These are phyloP conservation scores for Gillenia trifoliata DNA, from an alignment of 306 rosid genomes.

Conservation along the genomic window DNA sequence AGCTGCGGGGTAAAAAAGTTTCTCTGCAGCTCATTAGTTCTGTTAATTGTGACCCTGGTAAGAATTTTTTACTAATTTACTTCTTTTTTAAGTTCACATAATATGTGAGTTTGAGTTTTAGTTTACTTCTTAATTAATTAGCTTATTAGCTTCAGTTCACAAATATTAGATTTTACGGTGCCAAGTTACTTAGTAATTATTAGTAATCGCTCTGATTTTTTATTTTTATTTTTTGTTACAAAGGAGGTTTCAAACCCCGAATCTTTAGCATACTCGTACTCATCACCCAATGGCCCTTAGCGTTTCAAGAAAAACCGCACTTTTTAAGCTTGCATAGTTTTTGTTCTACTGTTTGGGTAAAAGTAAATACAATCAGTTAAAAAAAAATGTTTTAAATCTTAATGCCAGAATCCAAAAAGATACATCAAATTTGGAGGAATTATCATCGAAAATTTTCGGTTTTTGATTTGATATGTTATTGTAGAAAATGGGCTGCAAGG, in stretches of 20 bases:
- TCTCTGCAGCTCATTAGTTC: conserved; percentile 59
- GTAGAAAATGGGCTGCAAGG: conserved; percentile 52
- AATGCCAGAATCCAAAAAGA: too few relatives aligned
- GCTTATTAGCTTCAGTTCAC: too few relatives aligned
- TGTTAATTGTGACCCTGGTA: conserved; percentile 38
- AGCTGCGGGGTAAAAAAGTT: conserved; percentile 50
- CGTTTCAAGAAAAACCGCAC: not conserved
- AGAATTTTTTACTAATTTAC: not conserved
- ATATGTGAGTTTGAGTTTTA: too few relatives aligned
- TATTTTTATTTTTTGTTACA: too few relatives aligned
- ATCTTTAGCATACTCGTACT: not conserved
- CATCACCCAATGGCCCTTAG: not conserved
- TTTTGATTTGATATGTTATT: not conserved
- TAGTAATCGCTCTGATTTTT: too few relatives aligned
- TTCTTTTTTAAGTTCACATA: not conserved
- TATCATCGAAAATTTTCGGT: not conserved
- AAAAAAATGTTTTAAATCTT: not conserved
- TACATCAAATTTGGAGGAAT: not conserved
- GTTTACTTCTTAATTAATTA: too few relatives aligned
- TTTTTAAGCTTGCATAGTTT: too few relatives aligned
- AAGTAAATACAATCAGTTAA: not conserved
- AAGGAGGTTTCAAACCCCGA: too few relatives aligned
- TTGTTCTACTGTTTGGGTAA: too few relatives aligned
- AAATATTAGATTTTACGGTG: too few relatives aligned
- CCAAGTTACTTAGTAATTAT: too few relatives aligned